A percentile compares a stretch with the other conserved stretches of the same genome.
These are phyloP conservation scores for Candolleomyces aberdarensis DNA, from an alignment of 768 basidiomycete genomes.

Conservation along the genomic window DNA sequence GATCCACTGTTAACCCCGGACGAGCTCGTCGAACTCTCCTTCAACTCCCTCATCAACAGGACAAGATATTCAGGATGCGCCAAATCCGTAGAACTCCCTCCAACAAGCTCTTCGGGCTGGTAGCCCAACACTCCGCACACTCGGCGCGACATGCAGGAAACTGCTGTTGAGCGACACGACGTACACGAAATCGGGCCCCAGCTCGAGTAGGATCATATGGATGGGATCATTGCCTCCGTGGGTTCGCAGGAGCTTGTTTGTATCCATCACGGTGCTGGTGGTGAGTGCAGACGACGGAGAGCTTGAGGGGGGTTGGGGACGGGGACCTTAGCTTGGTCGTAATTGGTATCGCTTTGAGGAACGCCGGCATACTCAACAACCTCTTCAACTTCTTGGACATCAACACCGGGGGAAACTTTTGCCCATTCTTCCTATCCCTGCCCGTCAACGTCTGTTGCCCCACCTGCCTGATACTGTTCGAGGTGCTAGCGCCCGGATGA, in stretches of 20 bases:
- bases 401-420: conserved; percentile 24
- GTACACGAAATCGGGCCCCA: conserved; percentile 76
- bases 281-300: conserved; percentile 9
- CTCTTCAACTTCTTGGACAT: conserved; percentile 53
- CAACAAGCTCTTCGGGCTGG: conserved; percentile 79
- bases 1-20: conserved; percentile 10
- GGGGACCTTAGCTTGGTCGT: conserved; percentile 33
- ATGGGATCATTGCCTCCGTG: conserved; percentile 42
- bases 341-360: conserved; percentile 46
- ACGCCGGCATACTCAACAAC: conserved; percentile 44
- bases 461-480: neutral
- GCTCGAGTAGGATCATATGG: conserved; percentile 59
- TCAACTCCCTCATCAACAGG: conserved; percentile 88
- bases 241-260: neutral
- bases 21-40: conserved; percentile 52
- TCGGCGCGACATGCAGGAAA: conserved; percentile 90
- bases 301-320: conserved; percentile 19
- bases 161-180: conserved; percentile 91
- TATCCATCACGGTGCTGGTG: neutral
- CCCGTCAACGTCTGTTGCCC: neutral
- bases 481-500: neutral
- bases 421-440: conserved; percentile 17
- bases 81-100: conserved; percentile 72
- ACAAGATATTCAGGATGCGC: conserved; percentile 91
- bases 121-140: conserved; percentile 82